phyloP scores from a whole-genome alignment of 805 yeast genomes.

The Peterozyma xylosa region DNA sequence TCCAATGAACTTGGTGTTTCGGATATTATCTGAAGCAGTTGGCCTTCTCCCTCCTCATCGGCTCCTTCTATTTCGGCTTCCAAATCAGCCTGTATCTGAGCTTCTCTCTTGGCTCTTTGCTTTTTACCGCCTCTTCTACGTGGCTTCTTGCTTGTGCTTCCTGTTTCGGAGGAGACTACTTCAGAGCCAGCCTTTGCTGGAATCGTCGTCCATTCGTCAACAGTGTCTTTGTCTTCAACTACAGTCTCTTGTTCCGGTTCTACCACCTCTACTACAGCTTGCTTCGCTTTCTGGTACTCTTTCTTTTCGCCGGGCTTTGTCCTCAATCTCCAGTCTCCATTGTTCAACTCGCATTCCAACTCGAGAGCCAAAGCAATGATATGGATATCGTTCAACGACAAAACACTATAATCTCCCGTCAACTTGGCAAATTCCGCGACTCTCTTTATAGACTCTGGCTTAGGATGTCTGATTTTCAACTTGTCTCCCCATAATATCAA shows the following conservation, averaged over 20 bases:
- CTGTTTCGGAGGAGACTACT: conserved; percentile 4
- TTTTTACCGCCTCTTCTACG: conserved; percentile 62
- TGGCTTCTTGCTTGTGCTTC: conserved; percentile 25
- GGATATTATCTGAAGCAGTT: conserved; percentile 1
- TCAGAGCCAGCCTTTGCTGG: conserved; percentile 2
- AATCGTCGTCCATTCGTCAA: conserved; percentile 8
- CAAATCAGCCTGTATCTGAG: conserved; percentile 21
- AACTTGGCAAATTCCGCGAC: conserved; percentile 72
- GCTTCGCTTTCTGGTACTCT: conserved; percentile 17
- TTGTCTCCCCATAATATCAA: conserved; percentile 73
- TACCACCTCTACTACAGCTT: conserved; percentile 10
- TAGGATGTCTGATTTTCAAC: conserved; percentile 72
- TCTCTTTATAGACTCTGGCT: conserved; percentile 47
- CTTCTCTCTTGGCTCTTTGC: conserved; percentile 52
- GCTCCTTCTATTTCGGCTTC: conserved; percentile 10
- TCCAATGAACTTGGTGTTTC: conserved; percentile 13
- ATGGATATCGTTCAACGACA: conserved; percentile 87
- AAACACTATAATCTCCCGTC: conserved; percentile 87
- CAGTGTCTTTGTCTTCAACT: conserved; percentile 5
- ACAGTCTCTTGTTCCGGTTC: conserved; percentile 9
- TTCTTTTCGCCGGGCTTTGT: conserved; percentile 60
- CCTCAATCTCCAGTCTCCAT: conserved; percentile 67
- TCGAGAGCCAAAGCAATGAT: conserved; percentile 89
- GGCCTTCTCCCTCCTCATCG: conserved; percentile 8
- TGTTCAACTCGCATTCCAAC: conserved; percentile 62